Conservation (phyloP, 1,284 basidiomycete species). For the Coniophora puteana region DNA sequence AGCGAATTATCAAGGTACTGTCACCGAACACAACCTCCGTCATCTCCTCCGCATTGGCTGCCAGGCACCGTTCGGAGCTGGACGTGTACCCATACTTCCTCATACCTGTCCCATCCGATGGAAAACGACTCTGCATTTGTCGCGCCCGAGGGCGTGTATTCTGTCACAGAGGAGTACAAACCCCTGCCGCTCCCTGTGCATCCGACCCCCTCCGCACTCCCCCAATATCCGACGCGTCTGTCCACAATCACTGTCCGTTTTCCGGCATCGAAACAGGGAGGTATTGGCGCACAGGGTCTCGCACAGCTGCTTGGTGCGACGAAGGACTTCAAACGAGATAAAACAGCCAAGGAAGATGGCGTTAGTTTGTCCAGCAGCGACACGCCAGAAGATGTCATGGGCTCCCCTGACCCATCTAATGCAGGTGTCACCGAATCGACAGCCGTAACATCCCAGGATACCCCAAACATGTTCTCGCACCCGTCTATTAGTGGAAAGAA, state of each 20-base stretch:
- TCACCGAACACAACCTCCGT: not conserved
- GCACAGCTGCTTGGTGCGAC: conserved; percentile 60
- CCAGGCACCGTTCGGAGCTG: not conserved
- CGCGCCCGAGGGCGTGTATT: conserved; percentile 84
- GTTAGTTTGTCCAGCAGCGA: conserved; percentile 75
- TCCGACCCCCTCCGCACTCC: conserved; percentile 41
- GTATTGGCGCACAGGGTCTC: conserved; percentile 54
- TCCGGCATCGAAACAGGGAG: conserved; percentile 49
- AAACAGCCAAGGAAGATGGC: conserved; percentile 47
- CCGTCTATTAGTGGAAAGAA: conserved; percentile 49
- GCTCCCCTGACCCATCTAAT: conserved; percentile 37
- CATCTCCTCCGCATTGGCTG: not conserved
- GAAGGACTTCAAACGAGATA: conserved; percentile 33
- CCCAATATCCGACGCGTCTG: conserved; percentile 58
- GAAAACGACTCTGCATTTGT: conserved; percentile 80
- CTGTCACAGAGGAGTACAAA: conserved; percentile 81
- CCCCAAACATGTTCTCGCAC: conserved; percentile 45
- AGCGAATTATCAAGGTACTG: too few relatives aligned
- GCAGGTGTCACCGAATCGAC: too few relatives aligned
- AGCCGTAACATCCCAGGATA: conserved; percentile 30
- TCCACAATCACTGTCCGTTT: conserved; percentile 63
- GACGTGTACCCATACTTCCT: not conserved
- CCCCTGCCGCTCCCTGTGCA: conserved; percentile 47
- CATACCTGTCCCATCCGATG: conserved; percentile 36
- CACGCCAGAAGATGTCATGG: conserved; percentile 55